These are phyloP conservation scores for Periconia sp. DNA, from an alignment of 2,329 filamentous ascomycete genomes.

Conservation along the genomic window DNA sequence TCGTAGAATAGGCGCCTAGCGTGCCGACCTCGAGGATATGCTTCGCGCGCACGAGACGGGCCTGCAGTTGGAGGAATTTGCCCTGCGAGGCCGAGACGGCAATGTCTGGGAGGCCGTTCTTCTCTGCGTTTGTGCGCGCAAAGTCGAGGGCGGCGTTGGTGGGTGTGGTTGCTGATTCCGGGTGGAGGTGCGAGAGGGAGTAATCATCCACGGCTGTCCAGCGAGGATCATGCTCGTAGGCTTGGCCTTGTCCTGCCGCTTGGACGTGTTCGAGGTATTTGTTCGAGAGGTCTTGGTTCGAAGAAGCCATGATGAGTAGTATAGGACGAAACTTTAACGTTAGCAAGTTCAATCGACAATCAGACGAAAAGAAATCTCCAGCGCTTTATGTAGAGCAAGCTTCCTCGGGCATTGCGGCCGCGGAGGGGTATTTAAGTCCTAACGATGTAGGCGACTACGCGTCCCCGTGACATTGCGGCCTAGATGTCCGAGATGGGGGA, in stretches of 20 bases:
- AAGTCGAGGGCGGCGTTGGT: slow-evolving; percentile 32
- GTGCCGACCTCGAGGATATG: slow-evolving; percentile 61
- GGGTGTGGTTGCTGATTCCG: slow-evolving; percentile 25
- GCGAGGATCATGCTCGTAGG: slow-evolving; percentile 37
- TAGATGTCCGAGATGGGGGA: slow-evolving; percentile 2
- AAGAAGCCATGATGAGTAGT: too few species aligned
- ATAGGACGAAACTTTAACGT: too few species aligned
- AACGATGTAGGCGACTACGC: not conserved
- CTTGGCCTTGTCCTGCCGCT: slow-evolving; percentile 24
- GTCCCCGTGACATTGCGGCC: slow-evolving; percentile 10
- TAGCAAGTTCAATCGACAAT: too few species aligned
- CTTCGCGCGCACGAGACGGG: slow-evolving; percentile 32
- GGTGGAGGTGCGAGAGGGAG: slow-evolving; percentile 41
- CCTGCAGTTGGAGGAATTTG: slow-evolving; percentile 43
- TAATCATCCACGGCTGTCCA: slow-evolving; percentile 51
- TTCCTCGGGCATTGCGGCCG: not conserved
- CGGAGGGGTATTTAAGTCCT: not conserved
- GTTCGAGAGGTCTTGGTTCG: too few species aligned
- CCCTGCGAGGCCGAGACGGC: slow-evolving; percentile 42
- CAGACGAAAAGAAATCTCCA: not conserved
- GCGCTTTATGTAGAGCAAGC: not conserved
- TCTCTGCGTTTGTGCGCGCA: slow-evolving; percentile 25
- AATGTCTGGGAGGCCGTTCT: slow-evolving; percentile 40
- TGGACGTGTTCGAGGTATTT: too few species aligned
- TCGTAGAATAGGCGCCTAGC: slow-evolving; percentile 60